Evolutionary conservation across 1,139 yeast species (phyloP), one percentile per base, ranked within the genome.

Genomic region (Arxiozyma heterogenica): DNA sequence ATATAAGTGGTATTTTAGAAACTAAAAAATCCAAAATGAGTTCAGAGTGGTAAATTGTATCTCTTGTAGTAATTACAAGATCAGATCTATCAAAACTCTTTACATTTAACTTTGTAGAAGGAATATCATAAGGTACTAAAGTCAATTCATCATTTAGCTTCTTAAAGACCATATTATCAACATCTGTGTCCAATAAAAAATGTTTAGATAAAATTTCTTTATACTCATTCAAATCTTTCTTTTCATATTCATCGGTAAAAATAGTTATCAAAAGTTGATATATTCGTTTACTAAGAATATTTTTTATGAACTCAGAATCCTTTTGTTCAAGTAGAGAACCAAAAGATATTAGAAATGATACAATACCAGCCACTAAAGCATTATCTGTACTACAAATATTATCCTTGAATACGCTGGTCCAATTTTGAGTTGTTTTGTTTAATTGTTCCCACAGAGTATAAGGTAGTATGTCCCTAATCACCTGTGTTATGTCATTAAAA

Each of bases 41-140:
- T 1, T 73, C 66, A 57, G 87, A 94, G 57, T 87, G 88, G 54
- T 83, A 75, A 1, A 77, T 67, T 0, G 97, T 91, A 59, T 90
- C 98, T 1, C 80, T 65, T 0, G 98, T 93, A 0, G 95, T 89
- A 6, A 93, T 77, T 1, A 91, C 81, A 0, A 82, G 71, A 59
- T 81, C 83, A 0, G 95, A 82, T 50, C 78, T 75, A 4, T 77
- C 66, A 1, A 89, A 80, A 49, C 84, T 80, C 50, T 82, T 83
- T 0, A 90, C 79, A 52, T 85, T 89, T 11, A 88, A 68, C 12
- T 78, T 79, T 22, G 25, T 30, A 4, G 21, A 15, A 3, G 46
- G 23, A 9, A 49, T 11, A 4, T 17, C n/a, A 17, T 42, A 20
- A 21, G 51, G 51, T 9, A 34, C 12, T 5, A 49, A 17, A 9